Percentiles rank a stretch among this genome's conserved stretches.
These are phyloP conservation scores for Trichoderma guizhouense DNA, from an alignment of 2,329 filamentous ascomycete genomes.

Conservation along the genomic window DNA sequence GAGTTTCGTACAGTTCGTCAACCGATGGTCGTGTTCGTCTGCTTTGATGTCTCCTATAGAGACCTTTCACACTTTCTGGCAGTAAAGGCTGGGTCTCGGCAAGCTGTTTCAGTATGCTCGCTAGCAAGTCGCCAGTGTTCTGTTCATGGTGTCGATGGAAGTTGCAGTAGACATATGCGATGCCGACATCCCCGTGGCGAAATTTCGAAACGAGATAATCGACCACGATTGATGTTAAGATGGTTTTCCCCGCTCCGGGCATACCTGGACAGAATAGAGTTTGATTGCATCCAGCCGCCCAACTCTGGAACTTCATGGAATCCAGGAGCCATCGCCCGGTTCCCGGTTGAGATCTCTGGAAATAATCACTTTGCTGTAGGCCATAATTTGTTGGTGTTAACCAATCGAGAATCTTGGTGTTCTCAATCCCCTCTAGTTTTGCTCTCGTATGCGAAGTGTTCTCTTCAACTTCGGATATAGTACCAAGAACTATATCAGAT, in stretches of 20 bases:
- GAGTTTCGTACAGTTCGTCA: background rate
- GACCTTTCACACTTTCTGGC: background rate
- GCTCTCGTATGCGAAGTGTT: background rate
- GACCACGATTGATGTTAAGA: background rate
- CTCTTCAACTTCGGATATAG: background rate
- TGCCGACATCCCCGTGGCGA: background rate
- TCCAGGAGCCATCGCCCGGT: background rate
- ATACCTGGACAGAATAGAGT: background rate
- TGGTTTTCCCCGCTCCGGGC: background rate
- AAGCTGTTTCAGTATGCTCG: background rate
- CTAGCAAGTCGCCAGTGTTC: background rate
- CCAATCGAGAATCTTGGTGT: background rate
- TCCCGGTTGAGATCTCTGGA: background rate
- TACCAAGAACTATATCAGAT: background rate
- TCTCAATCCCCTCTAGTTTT: background rate
- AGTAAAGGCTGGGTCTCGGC: background rate
- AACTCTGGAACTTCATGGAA: background rate
- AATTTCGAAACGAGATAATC: background rate
- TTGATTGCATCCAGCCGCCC: background rate
- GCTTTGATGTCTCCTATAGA: background rate
- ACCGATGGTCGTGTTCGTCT: background rate
- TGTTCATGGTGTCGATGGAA: background rate
- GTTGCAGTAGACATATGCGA: background rate
- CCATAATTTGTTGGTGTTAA: background rate
- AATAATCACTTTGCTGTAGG: background rate